A percentile compares a stretch with the other conserved stretches of the same genome.
Conservation (phyloP, 2,329 filamentous ascomycete genomes). For the Alternaria atra region DNA sequence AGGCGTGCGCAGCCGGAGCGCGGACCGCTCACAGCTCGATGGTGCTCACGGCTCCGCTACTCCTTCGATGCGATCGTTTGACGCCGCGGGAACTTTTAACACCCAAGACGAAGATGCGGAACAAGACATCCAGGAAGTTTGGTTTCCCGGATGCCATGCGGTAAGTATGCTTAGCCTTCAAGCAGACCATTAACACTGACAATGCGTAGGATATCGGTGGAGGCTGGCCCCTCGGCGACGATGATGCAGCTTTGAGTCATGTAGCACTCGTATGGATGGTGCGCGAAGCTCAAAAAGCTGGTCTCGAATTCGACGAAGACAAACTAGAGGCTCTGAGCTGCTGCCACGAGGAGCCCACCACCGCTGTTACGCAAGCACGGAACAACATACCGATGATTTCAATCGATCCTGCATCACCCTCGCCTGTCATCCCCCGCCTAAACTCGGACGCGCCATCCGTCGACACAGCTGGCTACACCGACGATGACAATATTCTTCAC, state of each 20-base stretch:
- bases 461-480: conserved; percentile 17
- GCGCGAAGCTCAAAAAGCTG: conserved; percentile 69
- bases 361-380: not conserved
- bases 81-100: conserved; percentile 32
- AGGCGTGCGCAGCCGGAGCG: conserved; percentile 46
- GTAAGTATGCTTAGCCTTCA: conserved; percentile 29
- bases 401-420: conserved; percentile 41
- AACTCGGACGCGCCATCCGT: not conserved
- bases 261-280: conserved; percentile 77
- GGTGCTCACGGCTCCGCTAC: conserved; percentile 23
- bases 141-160: conserved; percentile 81
- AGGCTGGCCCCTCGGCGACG: conserved; percentile 71
- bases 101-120: conserved; percentile 54
- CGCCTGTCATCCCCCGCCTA: not conserved
- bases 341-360: conserved; percentile 54
- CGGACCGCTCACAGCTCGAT: conserved; percentile 32
- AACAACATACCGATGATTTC: conserved; percentile 43
- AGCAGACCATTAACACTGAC: conserved; percentile 13
- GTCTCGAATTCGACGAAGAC: conserved; percentile 73
- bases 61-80: conserved; percentile 46
- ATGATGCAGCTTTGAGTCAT: conserved; percentile 69
- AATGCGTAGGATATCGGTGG: conserved; percentile 71
- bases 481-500: conserved; percentile 25
- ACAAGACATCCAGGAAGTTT: conserved; percentile 81
- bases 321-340: conserved; percentile 75